Conservation (phyloP, 768 basidiomycete species). For the Collybia mongolica region DNA sequence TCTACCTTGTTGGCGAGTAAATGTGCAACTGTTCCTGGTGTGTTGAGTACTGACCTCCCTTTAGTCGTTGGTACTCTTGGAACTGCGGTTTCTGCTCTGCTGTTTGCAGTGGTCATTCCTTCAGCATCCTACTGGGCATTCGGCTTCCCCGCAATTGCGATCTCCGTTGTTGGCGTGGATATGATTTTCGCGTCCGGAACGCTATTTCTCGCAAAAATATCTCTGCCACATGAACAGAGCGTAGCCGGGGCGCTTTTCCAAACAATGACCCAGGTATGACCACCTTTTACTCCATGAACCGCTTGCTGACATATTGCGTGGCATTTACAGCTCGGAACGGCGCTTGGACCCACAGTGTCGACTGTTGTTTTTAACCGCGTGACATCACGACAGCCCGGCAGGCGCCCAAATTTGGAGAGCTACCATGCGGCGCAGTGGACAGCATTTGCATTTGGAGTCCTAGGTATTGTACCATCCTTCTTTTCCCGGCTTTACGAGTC, state of each 20-base stretch:
- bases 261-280: conserved; percentile 65
- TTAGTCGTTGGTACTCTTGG: conserved; percentile 49
- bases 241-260: conserved; percentile 76
- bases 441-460: conserved; percentile 54
- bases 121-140: conserved; percentile 67
- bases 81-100: conserved; percentile 55
- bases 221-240: conserved; percentile 68
- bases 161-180: conserved; percentile 74
- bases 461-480: conserved; percentile 34
- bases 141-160: conserved; percentile 64
- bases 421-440: conserved; percentile 73
- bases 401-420: conserved; percentile 31
- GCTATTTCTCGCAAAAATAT: conserved; percentile 69
- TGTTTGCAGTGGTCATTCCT: conserved; percentile 68
- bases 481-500: not conserved
- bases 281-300: conserved; percentile 4
- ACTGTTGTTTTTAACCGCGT: conserved; percentile 69
- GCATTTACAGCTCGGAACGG: conserved; percentile 53
- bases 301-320: too few relatives aligned
- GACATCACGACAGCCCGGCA: conserved; percentile 23
- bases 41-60: not conserved
- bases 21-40: not conserved
- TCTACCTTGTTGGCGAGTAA: conserved; percentile 54
- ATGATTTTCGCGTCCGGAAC: conserved; percentile 75
- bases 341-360: conserved; percentile 67